Base-by-base conservation (phyloP, 768 basidiomycete species). In the Boletus pseudo-olivaceus region DNA sequence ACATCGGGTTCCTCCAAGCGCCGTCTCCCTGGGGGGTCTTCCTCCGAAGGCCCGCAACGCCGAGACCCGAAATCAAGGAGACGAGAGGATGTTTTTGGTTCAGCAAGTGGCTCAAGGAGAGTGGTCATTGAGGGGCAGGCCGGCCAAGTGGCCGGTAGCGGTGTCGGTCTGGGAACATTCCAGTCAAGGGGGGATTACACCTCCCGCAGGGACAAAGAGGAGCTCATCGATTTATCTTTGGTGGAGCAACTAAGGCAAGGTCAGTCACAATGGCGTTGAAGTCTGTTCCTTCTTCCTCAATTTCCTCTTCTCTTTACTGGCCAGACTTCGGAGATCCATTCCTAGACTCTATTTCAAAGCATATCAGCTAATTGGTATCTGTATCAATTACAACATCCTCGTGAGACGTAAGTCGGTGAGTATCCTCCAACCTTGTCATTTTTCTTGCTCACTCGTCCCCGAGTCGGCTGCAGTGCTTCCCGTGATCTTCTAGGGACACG, bases 271-370 rank as follows among this genome's bases (percentile, higher is more conserved):
- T 43, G 37, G 15, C 8, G 7, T 35, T 29, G 15, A 9, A 39
- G 30, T 38, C 34, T 49, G 55, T 47, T 46, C 27, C 54, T 35
- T 47, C 43, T 46, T 51, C 37, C 51, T 49, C 33, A 48, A 27
- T 29, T 7, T 52, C 32, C 33, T 43, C 35, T 30, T 40, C 41
- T 5, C 20, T 46, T 48, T 29, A 29, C 30, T 49, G 54, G 41
- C 30, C 61, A 82, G 81, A 82, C 62, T 76, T 82, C 37, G 81
- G 81, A 20, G 81, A 83, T 70, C 81, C 81, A 30, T 82, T 83
- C 65, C 65, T 73, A 40, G 78, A 82, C 20, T 56, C 63, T 51
- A 53, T 47, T 27, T 57, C 67, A 38, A 72, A 73, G 51, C 57
- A 62, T 44, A 33, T 54, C 47, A 63, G 73, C 27, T 63, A 44